Evolutionary conservation across 192 early-diverging fungal species (phyloP).

Genomic region (Thamnidium elegans): DNA sequence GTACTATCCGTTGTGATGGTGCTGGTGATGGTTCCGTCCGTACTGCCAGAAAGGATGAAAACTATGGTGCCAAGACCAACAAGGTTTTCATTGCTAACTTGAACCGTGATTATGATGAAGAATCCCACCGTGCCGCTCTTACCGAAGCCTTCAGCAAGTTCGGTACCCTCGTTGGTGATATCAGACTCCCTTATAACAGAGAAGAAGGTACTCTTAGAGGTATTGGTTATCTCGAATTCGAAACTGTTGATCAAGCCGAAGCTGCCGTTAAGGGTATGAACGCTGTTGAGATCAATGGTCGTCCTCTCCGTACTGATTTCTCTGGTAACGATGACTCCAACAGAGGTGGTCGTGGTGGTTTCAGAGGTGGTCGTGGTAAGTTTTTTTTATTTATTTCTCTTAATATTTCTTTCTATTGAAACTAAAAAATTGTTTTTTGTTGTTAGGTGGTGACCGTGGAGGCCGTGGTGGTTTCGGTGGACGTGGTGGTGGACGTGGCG

Average conservation of each 20-base stretch:
- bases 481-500: constrained; percentile 49
- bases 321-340: constrained; percentile 46
- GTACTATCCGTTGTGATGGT: constrained; percentile 75
- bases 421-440: constrained; percentile 34
- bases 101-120: constrained; percentile 62
- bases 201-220: constrained; percentile 75
- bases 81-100: constrained; percentile 86
- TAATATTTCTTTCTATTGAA: constrained; percentile 26
- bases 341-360: constrained; percentile 49
- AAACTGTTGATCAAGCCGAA: constrained; percentile 61
- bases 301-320: constrained; percentile 86
- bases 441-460: constrained; percentile 31
- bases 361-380: constrained; percentile 46
- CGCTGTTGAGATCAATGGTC: constrained; percentile 72
- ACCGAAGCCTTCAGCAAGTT: constrained; percentile 54
- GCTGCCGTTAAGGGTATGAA: constrained; percentile 77
- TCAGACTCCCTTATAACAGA: constrained; percentile 74
- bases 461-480: constrained; percentile 39
- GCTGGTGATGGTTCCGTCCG: constrained; percentile 48
- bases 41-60: constrained; percentile 9
- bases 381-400: neutral
- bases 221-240: constrained; percentile 91
- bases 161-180: constrained; percentile 56
- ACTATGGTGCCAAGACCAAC: constrained; percentile 43
- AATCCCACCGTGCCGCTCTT: constrained; percentile 33